Percentiles rank a stretch among this genome's conserved stretches.
These are phyloP conservation scores for Lolium multiflorum DNA, from an alignment of 176 grass and related monocot species.

Conservation along the genomic window DNA sequence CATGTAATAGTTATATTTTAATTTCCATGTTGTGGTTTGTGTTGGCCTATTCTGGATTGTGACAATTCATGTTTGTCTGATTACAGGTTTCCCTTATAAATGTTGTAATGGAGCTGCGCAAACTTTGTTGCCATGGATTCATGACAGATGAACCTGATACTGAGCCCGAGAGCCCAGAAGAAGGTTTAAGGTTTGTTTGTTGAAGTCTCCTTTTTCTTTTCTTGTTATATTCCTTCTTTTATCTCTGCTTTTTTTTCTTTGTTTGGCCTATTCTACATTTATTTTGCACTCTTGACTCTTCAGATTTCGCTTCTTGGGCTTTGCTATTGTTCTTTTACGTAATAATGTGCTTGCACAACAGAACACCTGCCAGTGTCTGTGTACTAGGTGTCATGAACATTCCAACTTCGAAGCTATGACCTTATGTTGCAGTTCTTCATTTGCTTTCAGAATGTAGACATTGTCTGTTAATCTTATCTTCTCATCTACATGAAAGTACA, in stretches of 20 bases:
- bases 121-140: conserved; percentile 98
- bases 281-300: conserved; percentile 8
- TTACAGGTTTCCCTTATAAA: conserved; percentile 97
- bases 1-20: conserved; percentile 68
- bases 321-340: conserved; percentile 34
- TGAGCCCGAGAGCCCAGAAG: conserved; percentile 73
- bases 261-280: conserved; percentile 11
- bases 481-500: not conserved
- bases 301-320: conserved; percentile 20
- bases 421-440: conserved; percentile 22
- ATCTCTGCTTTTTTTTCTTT: not conserved
- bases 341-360: not conserved
- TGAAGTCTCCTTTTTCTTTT: conserved; percentile 16
- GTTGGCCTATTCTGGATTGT: not conserved
- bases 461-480: conserved; percentile 16
- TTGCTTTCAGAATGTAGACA: conserved; percentile 6
- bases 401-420: conserved; percentile 4
- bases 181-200: conserved; percentile 83
- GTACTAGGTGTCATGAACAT: conserved; percentile 26
- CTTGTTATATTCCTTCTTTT: conserved; percentile 23
- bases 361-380: not conserved
- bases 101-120: conserved; percentile 99
- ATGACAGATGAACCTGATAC: conserved; percentile 88
- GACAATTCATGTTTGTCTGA: conserved; percentile 41
- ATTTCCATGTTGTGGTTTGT: conserved; percentile 33